Evolutionary conservation across 1,139 yeast species (phyloP).

Genomic region (Debaryomyces psychrophilus): DNA sequence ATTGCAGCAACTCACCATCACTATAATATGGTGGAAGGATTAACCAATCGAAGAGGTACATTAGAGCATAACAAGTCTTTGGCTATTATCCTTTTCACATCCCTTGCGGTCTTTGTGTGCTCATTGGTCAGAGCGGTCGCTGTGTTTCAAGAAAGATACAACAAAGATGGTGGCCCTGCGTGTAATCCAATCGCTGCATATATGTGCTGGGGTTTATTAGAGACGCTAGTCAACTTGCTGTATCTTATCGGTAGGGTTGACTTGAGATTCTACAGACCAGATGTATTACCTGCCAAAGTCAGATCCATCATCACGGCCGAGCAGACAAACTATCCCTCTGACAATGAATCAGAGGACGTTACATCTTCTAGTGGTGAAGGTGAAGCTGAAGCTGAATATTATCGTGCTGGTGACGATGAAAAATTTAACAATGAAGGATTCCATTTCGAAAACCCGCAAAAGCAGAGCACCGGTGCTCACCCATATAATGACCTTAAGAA

Average conservation of each 20-base stretch:
- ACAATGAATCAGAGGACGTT: conserved; percentile 17
- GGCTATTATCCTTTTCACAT: conserved; percentile 34
- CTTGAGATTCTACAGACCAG: conserved; percentile 51
- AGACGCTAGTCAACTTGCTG: conserved; percentile 36
- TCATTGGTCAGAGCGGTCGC: conserved; percentile 37
- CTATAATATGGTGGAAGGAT: conserved; percentile 45
- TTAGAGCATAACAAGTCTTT: conserved; percentile 42
- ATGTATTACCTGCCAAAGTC: conserved; percentile 40
- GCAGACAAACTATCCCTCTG: conserved; percentile 32
- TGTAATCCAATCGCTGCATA: conserved; percentile 37
- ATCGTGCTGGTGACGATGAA: neutral
- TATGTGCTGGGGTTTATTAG: conserved; percentile 45
- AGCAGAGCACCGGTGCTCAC: neutral
- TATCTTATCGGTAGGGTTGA: conserved; percentile 50
- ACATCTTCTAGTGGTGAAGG: neutral
- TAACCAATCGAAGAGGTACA: conserved; percentile 42
- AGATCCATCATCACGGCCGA: conserved; percentile 46
- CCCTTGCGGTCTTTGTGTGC: conserved; percentile 36
- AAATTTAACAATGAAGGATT: neutral
- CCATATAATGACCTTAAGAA: neutral
- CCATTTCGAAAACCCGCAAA: conserved; percentile 1
- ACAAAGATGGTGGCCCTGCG: conserved; percentile 24
- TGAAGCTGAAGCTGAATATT: neutral
- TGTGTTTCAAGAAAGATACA: conserved; percentile 32
- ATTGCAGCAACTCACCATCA: conserved; percentile 51